Conservation (phyloP, 805 yeast species). For the Wickerhamiella dianesei region DNA sequence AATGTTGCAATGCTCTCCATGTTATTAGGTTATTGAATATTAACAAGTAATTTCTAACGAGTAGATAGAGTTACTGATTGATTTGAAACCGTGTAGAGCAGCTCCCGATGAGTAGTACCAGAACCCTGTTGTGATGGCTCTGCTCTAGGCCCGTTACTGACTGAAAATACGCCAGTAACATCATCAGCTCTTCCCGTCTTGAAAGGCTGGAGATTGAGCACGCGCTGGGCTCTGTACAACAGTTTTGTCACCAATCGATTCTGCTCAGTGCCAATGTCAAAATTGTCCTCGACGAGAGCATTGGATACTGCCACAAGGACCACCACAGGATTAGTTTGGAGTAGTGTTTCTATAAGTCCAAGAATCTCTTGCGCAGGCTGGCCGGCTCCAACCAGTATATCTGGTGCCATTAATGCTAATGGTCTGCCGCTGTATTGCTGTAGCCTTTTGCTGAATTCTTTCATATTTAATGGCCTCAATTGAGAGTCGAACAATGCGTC, state of each 20-base stretch:
- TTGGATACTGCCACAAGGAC: constrained; percentile 29
- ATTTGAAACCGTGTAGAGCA: constrained; percentile 7
- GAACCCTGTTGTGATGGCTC: constrained; percentile 1
- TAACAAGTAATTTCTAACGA: no score
- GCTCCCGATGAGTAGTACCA: constrained; percentile 5
- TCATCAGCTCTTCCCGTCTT: constrained; percentile 74
- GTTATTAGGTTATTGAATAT: no score
- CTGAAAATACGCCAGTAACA: constrained; percentile 55
- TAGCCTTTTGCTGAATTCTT: not conserved
- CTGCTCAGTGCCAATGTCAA: constrained; percentile 27
- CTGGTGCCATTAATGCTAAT: constrained; percentile 32
- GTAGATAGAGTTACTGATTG: not conserved
- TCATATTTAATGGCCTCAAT: not conserved
- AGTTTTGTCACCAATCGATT: constrained; percentile 36
- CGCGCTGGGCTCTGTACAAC: constrained; percentile 37
- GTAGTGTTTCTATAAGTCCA: constrained; percentile 26
- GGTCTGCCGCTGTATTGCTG: not conserved
- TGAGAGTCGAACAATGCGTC: not conserved
- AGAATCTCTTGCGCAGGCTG: constrained; percentile 28
- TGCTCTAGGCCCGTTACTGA: constrained; percentile 39
- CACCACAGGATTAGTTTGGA: constrained; percentile 23
- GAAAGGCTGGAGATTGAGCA: constrained; percentile 50
- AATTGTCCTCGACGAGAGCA: constrained; percentile 23
- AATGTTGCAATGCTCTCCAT: no score
- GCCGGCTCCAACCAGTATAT: constrained; percentile 34